Evolutionary conservation across 495 filamentous ascomycete genomes (phyloP).

Genomic region (Hypoxylon fragiforme): DNA sequence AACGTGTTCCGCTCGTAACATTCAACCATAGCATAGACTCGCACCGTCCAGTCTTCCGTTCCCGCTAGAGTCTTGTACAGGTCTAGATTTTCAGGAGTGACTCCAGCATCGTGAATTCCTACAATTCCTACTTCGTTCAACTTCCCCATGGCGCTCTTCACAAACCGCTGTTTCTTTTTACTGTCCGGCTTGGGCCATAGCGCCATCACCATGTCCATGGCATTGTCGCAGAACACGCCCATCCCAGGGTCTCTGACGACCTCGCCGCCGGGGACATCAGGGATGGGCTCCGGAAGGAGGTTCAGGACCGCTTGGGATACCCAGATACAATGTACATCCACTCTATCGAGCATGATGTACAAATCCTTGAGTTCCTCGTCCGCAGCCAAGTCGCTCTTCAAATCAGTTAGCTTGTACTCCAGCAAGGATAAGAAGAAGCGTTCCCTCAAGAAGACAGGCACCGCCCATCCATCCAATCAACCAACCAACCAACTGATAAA

Average conservation of each 20-base stretch:
- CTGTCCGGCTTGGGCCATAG: slow-evolving; percentile 57
- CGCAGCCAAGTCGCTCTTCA: slow-evolving; percentile 54
- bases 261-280: slow-evolving; percentile 61
- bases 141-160: slow-evolving; percentile 58
- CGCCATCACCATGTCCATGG: slow-evolving; percentile 60
- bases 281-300: slow-evolving; percentile 55
- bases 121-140: slow-evolving; percentile 64
- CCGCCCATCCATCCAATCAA: too few species aligned
- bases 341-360: slow-evolving; percentile 68
- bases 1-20: slow-evolving; percentile 62
- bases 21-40: slow-evolving; percentile 67
- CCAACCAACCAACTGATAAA: too few species aligned
- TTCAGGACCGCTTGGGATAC: slow-evolving; percentile 62
- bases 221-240: slow-evolving; percentile 73
- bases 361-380: slow-evolving; percentile 52
- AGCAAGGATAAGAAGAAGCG: too few species aligned
- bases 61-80: slow-evolving; percentile 53
- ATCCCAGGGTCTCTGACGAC: slow-evolving; percentile 57
- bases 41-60: slow-evolving; percentile 54
- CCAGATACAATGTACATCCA: slow-evolving; percentile 68
- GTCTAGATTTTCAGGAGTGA: slow-evolving; percentile 51
- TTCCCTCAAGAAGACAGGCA: not conserved
- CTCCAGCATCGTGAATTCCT: slow-evolving; percentile 65
- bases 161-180: slow-evolving; percentile 50
- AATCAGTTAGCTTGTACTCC: slow-evolving; percentile 23